A percentile compares a stretch with the other conserved stretches of the same genome.
Evolutionary conservation across 805 yeast genomes (phyloP).

Genomic region (Ogataea pilisensis): DNA sequence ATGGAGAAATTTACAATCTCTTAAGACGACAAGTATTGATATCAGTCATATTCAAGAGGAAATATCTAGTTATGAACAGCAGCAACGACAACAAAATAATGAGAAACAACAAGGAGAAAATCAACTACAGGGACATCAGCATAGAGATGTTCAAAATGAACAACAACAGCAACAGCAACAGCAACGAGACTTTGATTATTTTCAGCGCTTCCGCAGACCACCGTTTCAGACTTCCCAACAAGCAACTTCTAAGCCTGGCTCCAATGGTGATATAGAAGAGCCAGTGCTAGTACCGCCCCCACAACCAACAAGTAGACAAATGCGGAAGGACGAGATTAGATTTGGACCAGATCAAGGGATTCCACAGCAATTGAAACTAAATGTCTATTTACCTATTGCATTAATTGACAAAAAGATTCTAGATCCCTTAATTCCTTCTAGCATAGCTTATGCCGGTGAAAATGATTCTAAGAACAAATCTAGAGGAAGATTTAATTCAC

Average conservation of each 20-base stretch:
- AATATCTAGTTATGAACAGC: constrained; percentile 1
- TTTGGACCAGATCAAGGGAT: neutral
- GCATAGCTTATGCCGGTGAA: too few species aligned
- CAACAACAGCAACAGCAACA: too few species aligned
- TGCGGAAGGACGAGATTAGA: neutral
- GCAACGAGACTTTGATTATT: too few species aligned
- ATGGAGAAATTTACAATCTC: constrained; percentile 10
- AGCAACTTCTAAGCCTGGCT: too few species aligned
- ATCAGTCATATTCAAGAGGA: constrained; percentile 8
- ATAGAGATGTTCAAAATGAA: neutral
- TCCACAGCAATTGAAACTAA: constrained; percentile 5
- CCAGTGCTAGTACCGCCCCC: too few species aligned
- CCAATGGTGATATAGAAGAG: neutral
- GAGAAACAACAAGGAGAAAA: neutral
- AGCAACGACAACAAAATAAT: constrained; percentile 1
- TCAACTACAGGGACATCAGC: neutral
- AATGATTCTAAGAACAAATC: neutral
- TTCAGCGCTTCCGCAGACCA: too few species aligned
- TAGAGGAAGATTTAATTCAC: constrained; percentile 9
- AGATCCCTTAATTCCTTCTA: constrained; percentile 11
- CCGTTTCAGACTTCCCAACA: too few species aligned
- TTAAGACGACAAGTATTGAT: constrained; percentile 5
- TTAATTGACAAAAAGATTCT: constrained; percentile 9
- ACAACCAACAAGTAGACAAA: neutral
- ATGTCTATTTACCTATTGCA: constrained; percentile 8